These are phyloP conservation scores for Russula ochroleuca DNA, from an alignment of 768 basidiomycete species.

Conservation along the genomic window DNA sequence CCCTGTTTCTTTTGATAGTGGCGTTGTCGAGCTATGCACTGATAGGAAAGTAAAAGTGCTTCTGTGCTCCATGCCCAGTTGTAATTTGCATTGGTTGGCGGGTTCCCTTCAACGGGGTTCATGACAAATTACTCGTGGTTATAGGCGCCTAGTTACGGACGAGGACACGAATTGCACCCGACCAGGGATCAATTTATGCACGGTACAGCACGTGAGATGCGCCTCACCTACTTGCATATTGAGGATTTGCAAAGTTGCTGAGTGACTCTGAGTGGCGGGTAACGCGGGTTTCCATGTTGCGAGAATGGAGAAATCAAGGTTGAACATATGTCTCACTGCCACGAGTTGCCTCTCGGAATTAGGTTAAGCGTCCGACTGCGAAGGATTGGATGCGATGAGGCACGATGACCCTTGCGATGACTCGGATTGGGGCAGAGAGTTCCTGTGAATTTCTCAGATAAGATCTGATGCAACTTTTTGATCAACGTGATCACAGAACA, in stretches of 20 bases:
- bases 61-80: neutral
- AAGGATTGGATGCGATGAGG: neutral
- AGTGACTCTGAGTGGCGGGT: neutral
- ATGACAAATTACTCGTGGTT: slow-evolving; percentile 1
- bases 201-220: slow-evolving; percentile 1
- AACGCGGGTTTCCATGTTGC: neutral
- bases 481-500: neutral
- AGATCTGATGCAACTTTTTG: neutral
- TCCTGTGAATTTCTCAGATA: neutral
- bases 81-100: neutral
- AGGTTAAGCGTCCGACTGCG: slow-evolving; percentile 7
- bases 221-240: neutral
- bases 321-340: neutral
- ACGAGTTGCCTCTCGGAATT: neutral
- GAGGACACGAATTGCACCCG: neutral
- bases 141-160: neutral
- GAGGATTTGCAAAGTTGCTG: neutral
- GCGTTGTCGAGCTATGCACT: slow-evolving; percentile 4
- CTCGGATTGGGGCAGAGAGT: neutral
- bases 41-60: neutral
- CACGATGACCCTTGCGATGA: no score
- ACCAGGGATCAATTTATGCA: neutral
- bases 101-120: slow-evolving; percentile 4
- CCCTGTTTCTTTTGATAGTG: slow-evolving; percentile 17
- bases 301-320: neutral